Evolutionary conservation across 2,329 filamentous ascomycete species (phyloP), one percentile per base, ranked within the genome.

Genomic region (Apiospora phragmitis): DNA sequence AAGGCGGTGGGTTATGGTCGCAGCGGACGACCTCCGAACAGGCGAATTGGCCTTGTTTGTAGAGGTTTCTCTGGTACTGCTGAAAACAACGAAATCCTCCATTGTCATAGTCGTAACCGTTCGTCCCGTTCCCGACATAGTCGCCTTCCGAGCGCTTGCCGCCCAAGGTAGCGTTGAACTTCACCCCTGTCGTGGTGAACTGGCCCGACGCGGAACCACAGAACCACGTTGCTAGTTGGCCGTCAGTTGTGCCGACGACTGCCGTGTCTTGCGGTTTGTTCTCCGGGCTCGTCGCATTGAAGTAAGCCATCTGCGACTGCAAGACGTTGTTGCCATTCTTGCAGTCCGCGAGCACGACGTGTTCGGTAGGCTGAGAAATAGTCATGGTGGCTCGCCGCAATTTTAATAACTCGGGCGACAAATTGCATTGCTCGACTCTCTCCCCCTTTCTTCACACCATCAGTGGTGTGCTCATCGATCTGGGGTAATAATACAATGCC

Each of bases 281-380:
- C 16, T 68, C 67, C 4, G 72, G 72, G 1, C 69, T 67, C 16
- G 70, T 71, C 0, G 24, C 42, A 70, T 74, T 51, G 45, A 55
- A 79, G 72, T 79, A 80, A 62, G 79, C 78, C 73, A 79, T 76
- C 70, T 79, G 75, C 14, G 78, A 79, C 5, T 77, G 78, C 3
- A 73, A 35, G 3, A 75, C 32, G 35, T 73, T 70, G 14, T 68
- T 69, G 29, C 16, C 12, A 9, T 29, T 42, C 26, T 74, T 65
- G 73, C 78, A 80, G 72, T 80, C 76, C 62, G 76, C 76, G 21
- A 80, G 75, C 12, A 79, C 75, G 41, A 80, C 75, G 67, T 79
- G 67, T 59, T 71, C 70, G 42, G 11, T n/a, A 9, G 29, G 18
- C 32, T n/a, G 29, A 18, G 9, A 16, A 7, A 2, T 41, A 2